phyloP scores from a whole-genome alignment of 75 land plant genomes.

The Azolla pinnata region DNA sequence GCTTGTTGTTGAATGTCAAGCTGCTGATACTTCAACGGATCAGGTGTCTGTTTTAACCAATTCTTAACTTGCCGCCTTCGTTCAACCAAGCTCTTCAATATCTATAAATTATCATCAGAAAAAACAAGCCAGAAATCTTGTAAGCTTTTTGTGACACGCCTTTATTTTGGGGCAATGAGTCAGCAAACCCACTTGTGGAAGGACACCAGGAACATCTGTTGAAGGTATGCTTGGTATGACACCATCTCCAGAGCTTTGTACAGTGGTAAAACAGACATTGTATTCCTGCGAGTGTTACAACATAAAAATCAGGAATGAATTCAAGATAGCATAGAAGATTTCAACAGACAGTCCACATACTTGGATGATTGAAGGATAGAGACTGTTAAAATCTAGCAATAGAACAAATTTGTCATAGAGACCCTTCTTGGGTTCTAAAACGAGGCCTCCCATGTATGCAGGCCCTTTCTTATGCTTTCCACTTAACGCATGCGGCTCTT shows the following conservation, averaged over 20 bases:
- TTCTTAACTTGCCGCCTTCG: conserved; percentile 75
- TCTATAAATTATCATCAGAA: conserved; percentile 25
- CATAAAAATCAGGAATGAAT: neutral
- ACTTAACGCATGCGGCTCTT: conserved; percentile 11
- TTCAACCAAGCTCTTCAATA: conserved; percentile 74
- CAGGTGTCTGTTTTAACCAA: conserved; percentile 68
- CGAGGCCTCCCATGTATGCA: conserved; percentile 81
- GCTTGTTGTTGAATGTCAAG: conserved; percentile 97
- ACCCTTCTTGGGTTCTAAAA: conserved; percentile 94
- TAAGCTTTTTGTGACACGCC: neutral
- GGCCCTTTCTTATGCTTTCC: conserved; percentile 76
- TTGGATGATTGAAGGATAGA: conserved; percentile 99
- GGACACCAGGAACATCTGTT: conserved; percentile 50
- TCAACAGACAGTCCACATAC: no score
- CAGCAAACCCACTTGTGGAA: conserved; percentile 65
- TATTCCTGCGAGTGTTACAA: conserved; percentile 54
- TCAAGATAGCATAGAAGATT: neutral
- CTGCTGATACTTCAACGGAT: conserved; percentile 66
- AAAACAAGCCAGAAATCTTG: neutral
- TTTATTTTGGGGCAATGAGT: neutral
- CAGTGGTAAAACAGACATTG: conserved; percentile 96
- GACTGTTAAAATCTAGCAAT: conserved; percentile 97
- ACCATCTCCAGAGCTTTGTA: conserved; percentile 69
- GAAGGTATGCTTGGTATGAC: conserved; percentile 55
- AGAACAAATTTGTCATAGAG: conserved; percentile 91